These are phyloP conservation scores for Lipomyces orientalis DNA, from an alignment of 805 yeast genomes.

Conservation along the genomic window DNA sequence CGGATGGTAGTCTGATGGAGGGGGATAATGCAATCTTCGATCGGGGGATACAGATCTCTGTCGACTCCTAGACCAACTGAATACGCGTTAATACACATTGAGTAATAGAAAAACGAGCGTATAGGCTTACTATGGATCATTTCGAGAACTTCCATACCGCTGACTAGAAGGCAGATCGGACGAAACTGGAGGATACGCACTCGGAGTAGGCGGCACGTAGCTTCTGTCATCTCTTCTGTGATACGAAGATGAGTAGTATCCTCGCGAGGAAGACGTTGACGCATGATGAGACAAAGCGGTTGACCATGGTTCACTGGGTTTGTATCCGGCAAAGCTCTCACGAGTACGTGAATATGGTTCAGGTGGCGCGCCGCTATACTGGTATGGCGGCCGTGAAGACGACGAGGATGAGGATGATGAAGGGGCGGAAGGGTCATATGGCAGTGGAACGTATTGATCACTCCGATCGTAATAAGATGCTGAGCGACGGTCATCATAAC, in stretches of 20 bases:
- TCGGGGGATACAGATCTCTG: constrained; percentile 34
- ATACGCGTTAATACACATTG: not conserved
- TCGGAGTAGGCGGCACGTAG: not conserved
- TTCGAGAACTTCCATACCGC: not conserved
- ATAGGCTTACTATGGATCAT: constrained; percentile 9
- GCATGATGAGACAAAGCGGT: not conserved
- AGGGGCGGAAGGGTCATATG: not conserved
- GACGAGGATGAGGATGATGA: constrained; percentile 13
- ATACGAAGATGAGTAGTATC: constrained; percentile 10
- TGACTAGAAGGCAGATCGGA: not conserved
- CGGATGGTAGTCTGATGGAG: constrained; percentile 7
- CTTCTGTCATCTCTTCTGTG: constrained; percentile 4
- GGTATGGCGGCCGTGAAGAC: constrained; percentile 14
- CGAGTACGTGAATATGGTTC: constrained; percentile 28
- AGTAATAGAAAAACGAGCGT: not conserved
- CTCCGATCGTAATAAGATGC: constrained; percentile 11
- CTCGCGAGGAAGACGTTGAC: not conserved
- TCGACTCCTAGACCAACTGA: constrained; percentile 13
- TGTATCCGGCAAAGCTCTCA: constrained; percentile 17
- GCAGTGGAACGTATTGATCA: constrained; percentile 14
- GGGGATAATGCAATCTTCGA: constrained; percentile 16
- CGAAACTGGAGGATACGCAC: constrained; percentile 5
- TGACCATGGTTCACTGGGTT: constrained; percentile 6
- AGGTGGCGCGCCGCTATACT: constrained; percentile 22
- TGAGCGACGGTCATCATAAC: constrained; percentile 8